These are phyloP conservation scores for Pythium coloratum DNA, from an alignment of 352 stramenopile species.

Conservation along the genomic window DNA sequence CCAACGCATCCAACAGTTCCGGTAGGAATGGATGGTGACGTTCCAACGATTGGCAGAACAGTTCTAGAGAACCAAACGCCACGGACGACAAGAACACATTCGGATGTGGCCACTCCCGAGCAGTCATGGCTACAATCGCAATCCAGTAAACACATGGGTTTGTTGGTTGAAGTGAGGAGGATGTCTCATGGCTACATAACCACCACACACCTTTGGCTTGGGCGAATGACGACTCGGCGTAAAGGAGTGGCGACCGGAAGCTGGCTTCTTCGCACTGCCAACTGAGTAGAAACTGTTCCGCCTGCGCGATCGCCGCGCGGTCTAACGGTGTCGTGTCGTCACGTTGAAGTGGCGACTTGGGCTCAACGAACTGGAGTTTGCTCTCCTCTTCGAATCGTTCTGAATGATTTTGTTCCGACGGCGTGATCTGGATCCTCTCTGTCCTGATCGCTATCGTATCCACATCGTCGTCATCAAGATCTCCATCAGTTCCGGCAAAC, in stretches of 20 bases:
- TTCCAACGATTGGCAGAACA: conserved; percentile 43
- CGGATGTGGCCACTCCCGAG: conserved; percentile 39
- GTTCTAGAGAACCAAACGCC: conserved; percentile 47
- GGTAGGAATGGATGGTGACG: conserved; percentile 51
- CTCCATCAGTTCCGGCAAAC: conserved; percentile 7
- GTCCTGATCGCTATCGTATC: conserved; percentile 23
- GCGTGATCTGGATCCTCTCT: background rate
- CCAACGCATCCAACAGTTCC: conserved; percentile 11
- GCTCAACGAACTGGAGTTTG: background rate
- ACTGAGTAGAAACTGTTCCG: conserved; percentile 56
- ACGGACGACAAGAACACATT: conserved; percentile 59
- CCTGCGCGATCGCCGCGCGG: conserved; percentile 12
- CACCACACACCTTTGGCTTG: conserved; percentile 48
- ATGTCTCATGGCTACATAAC: background rate
- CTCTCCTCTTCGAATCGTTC: background rate
- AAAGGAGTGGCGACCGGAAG: conserved; percentile 62
- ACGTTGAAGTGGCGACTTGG: background rate
- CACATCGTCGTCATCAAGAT: conserved; percentile 27
- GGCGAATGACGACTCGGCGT: conserved; percentile 59
- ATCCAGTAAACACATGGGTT: conserved; percentile 10
- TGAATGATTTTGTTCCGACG: background rate
- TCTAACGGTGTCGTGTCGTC: background rate
- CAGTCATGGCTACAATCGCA: conserved; percentile 3
- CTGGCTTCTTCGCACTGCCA: conserved; percentile 47
- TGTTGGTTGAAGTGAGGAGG: conserved; percentile 9